phyloP scores from a whole-genome alignment of 257 asterid species.

The Euphrasia confusa region DNA sequence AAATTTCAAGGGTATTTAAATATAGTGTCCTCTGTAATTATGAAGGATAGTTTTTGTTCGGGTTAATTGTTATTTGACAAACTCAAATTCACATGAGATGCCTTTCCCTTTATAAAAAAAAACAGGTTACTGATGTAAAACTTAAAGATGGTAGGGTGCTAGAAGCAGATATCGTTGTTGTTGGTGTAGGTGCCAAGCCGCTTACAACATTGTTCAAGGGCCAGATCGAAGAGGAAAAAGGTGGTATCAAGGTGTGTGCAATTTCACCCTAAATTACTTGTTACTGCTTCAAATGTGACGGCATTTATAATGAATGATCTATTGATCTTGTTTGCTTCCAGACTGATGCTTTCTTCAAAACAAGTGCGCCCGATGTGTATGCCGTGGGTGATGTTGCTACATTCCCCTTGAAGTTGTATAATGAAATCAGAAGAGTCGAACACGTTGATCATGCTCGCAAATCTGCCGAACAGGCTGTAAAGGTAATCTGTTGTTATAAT shows the following conservation, averaged over 20 bases:
- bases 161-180: slow-evolving; percentile 68
- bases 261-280: not conserved
- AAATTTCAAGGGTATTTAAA: too few relatives aligned
- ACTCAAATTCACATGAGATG: not conserved
- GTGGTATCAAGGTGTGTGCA: slow-evolving; percentile 73
- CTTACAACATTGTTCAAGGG: slow-evolving; percentile 84
- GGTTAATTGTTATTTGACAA: not conserved
- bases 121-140: slow-evolving; percentile 68
- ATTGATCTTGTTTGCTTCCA: slow-evolving; percentile 32
- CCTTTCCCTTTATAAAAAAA: not conserved
- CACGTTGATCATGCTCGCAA: slow-evolving; percentile 91
- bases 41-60: not conserved
- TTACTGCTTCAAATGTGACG: slow-evolving; percentile 1
- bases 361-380: slow-evolving; percentile 63
- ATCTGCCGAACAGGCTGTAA: slow-evolving; percentile 89
- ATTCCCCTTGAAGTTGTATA: slow-evolving; percentile 73
- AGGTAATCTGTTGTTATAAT: slow-evolving; percentile 36
- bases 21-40: too few relatives aligned
- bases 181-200: slow-evolving; percentile 79
- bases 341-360: slow-evolving; percentile 80
- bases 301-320: not conserved
- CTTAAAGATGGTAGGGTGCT: slow-evolving; percentile 64
- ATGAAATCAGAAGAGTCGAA: slow-evolving; percentile 74
- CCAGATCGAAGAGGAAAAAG: slow-evolving; percentile 71
- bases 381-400: slow-evolving; percentile 96